These are phyloP conservation scores for Cutaneotrichosporon daszewskae DNA, from an alignment of 1,284 basidiomycete species.

Conservation along the genomic window DNA sequence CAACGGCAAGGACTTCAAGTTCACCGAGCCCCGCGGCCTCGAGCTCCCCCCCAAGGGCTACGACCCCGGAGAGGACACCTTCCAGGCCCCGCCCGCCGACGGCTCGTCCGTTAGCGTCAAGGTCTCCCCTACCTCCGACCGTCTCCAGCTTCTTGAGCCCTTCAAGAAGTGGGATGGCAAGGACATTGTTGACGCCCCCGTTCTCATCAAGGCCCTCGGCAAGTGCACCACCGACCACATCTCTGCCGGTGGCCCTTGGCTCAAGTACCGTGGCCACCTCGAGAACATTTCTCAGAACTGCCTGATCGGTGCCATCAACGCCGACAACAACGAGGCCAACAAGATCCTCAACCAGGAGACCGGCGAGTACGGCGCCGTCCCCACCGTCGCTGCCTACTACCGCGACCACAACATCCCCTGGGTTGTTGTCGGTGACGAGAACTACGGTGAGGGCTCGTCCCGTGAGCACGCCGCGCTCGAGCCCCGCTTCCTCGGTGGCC, in stretches of 20 bases:
- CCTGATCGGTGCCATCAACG: constrained; percentile 93
- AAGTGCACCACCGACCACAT: constrained; percentile 78
- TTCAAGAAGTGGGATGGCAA: constrained; percentile 92
- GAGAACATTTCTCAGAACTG: constrained; percentile 96
- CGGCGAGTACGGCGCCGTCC: constrained; percentile 80
- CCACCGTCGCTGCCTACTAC: constrained; percentile 78
- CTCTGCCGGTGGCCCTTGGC: constrained; percentile 81
- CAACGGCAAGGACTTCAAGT: constrained; percentile 97
- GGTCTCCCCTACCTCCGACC: constrained; percentile 82
- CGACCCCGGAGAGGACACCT: constrained; percentile 94
- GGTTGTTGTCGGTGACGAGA: constrained; percentile 88
- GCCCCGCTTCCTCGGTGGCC: constrained; percentile 91
- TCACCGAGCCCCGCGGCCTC: constrained; percentile 78
- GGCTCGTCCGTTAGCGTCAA: constrained; percentile 78
- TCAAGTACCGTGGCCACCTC: constrained; percentile 98
- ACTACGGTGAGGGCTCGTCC: constrained; percentile 98
- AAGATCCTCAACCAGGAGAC: constrained; percentile 86
- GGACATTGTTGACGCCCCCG: constrained; percentile 79
- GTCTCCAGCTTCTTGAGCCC: constrained; percentile 87
- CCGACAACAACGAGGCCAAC: constrained; percentile 93
- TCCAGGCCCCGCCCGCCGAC: constrained; percentile 88
- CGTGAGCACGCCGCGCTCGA: constrained; percentile 97
- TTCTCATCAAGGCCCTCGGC: constrained; percentile 97
- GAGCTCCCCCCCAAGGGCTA: constrained; percentile 94
- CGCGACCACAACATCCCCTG: constrained; percentile 85